A percentile compares a stretch with the other conserved stretches of the same genome.
Evolutionary conservation across 2,329 filamentous ascomycete species (phyloP).

Genomic region (Stachybotrys chartarum): DNA sequence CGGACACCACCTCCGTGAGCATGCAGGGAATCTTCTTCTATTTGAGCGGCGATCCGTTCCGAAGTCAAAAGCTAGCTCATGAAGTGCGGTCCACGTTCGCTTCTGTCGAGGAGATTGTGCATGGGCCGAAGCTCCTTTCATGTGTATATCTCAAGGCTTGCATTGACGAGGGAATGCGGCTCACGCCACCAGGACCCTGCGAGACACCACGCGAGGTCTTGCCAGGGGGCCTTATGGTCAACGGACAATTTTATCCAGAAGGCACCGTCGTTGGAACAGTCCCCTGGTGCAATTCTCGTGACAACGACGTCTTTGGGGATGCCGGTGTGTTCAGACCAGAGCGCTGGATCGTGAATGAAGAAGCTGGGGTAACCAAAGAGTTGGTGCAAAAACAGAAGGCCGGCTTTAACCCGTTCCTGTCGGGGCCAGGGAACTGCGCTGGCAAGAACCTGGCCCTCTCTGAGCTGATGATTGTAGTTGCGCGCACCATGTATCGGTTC

Average conservation of each 20-base stretch:
- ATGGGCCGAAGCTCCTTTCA: background rate
- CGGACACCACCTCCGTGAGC: background rate
- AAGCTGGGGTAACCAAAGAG: background rate
- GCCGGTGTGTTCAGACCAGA: background rate
- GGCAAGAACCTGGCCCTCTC: background rate
- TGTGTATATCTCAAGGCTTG: background rate
- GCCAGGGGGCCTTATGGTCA: background rate
- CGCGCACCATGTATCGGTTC: background rate
- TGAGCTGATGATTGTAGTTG: background rate
- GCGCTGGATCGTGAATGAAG: conserved; percentile 1
- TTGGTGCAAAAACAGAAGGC: background rate
- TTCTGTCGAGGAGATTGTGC: background rate
- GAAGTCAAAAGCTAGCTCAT: background rate
- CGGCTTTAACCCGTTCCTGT: background rate
- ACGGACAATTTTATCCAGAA: background rate
- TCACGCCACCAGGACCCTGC: background rate
- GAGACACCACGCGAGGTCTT: background rate
- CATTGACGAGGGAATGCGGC: background rate
- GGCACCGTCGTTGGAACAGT: background rate
- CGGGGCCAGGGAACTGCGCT: background rate
- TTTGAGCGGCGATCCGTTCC: background rate
- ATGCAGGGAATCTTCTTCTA: background rate
- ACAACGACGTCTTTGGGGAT: background rate
- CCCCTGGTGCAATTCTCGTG: background rate
- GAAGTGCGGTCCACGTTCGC: background rate